Percentiles rank a stretch among this genome's conserved stretches.
These are phyloP conservation scores for Quercus lobata DNA, from an alignment of 331 rosid genomes.

Conservation along the genomic window DNA sequence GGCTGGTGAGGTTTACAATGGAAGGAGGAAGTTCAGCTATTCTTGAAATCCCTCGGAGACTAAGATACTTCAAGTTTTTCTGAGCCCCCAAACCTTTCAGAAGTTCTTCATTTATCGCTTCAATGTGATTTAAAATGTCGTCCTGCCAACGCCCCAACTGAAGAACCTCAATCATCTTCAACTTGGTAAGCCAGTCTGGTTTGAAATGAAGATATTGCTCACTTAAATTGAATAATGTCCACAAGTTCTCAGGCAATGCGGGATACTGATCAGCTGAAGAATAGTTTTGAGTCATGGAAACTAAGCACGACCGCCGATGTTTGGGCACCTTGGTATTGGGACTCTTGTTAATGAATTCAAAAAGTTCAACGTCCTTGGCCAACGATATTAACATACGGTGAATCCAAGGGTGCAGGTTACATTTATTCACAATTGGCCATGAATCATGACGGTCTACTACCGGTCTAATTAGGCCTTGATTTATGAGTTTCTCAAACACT, in stretches of 20 bases:
- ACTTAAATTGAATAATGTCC: neutral
- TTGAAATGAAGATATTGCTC: neutral
- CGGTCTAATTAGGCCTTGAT: neutral
- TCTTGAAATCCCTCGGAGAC: conserved; percentile 25
- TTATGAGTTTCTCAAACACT: neutral
- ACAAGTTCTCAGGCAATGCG: neutral
- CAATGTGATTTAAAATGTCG: conserved; percentile 12
- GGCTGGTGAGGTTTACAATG: conserved; percentile 1
- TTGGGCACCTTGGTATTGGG: no score
- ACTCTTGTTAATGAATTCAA: neutral
- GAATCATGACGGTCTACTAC: neutral
- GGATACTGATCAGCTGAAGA: no score
- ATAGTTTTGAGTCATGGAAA: neutral
- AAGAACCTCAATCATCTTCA: conserved; percentile 24
- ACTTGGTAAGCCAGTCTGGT: neutral
- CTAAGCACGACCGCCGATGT: neutral
- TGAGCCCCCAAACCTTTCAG: neutral
- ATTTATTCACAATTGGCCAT: neutral
- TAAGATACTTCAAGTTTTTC: conserved; percentile 15
- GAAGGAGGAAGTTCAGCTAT: conserved; percentile 20
- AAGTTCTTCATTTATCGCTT: neutral
- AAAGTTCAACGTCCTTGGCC: neutral
- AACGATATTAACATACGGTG: neutral
- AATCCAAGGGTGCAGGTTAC: neutral
- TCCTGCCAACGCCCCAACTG: conserved; percentile 28